These are phyloP conservation scores for Lithohypha guttulata DNA, from an alignment of 2,329 filamentous ascomycete species.

Conservation along the genomic window DNA sequence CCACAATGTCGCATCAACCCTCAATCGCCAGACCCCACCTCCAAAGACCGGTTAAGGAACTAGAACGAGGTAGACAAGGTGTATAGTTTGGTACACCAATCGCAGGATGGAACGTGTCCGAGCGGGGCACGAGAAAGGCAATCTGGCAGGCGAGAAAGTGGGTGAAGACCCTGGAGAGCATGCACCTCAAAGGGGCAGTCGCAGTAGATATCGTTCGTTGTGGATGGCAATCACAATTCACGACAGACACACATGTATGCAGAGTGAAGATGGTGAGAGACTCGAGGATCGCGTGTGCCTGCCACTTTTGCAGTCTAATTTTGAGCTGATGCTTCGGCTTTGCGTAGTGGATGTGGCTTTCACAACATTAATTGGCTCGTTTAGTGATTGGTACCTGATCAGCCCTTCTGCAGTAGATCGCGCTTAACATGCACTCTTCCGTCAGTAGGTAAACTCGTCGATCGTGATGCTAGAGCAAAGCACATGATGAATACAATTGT, in stretches of 20 bases:
- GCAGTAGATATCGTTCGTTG: background rate
- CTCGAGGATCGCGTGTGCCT: too few species aligned
- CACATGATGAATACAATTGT: too few species aligned
- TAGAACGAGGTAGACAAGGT: constrained; percentile 1
- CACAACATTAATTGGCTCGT: constrained; percentile 2
- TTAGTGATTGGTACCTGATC: constrained; percentile 2
- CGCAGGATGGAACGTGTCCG: constrained; percentile 3
- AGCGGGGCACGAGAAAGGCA: constrained; percentile 4
- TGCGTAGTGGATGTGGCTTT: background rate
- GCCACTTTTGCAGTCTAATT: too few species aligned
- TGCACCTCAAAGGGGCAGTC: constrained; percentile 4
- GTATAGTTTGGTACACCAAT: constrained; percentile 7
- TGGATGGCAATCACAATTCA: background rate
- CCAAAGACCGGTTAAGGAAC: background rate
- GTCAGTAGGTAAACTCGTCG: too few species aligned
- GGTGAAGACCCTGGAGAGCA: background rate
- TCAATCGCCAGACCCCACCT: constrained; percentile 4
- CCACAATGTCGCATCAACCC: constrained; percentile 3
- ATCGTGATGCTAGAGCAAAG: too few species aligned
- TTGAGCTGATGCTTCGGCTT: constrained; percentile 1
- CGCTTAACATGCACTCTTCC: too few species aligned
- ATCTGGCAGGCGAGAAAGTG: background rate
- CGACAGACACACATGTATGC: too few species aligned
- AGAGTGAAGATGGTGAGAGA: too few species aligned
- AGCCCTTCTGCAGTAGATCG: background rate